Evolutionary conservation across 2,329 filamentous ascomycete genomes (phyloP).

Genomic region (Microcyclospora tardicrescens): DNA sequence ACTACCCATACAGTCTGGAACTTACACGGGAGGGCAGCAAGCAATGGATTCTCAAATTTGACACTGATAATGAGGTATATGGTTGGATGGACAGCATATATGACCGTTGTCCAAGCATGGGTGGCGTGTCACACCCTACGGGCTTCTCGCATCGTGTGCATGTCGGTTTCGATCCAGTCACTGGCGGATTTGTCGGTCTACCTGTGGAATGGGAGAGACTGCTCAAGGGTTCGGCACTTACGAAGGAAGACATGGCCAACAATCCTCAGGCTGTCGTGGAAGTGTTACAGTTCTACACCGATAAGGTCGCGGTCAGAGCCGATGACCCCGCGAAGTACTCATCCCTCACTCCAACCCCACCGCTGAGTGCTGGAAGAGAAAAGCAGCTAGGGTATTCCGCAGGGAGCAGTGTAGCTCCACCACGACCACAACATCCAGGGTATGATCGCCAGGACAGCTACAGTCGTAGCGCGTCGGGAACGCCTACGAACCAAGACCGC

Average conservation of each 20-base stretch:
- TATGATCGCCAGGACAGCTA: constrained; percentile 34
- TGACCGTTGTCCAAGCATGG: constrained; percentile 91
- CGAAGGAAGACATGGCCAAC: constrained; percentile 95
- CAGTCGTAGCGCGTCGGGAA: constrained; percentile 14
- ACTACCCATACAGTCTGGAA: constrained; percentile 84
- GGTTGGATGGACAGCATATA: constrained; percentile 99
- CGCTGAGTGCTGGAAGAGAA: constrained; percentile 33
- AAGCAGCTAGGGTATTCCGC: constrained; percentile 37
- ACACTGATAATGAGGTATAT: constrained; percentile 92
- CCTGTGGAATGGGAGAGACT: constrained; percentile 96
- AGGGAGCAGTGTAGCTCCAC: constrained; percentile 36
- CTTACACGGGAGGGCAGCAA: constrained; percentile 79
- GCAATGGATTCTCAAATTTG: constrained; percentile 82
- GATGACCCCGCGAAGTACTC: constrained; percentile 59
- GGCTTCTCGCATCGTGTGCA: constrained; percentile 97
- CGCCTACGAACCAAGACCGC: constrained; percentile 12
- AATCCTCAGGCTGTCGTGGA: constrained; percentile 65
- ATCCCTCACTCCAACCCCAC: constrained; percentile 54
- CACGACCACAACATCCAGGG: constrained; percentile 31
- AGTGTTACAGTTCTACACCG: constrained; percentile 73
- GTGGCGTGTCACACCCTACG: constrained; percentile 93
- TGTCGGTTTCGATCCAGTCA: constrained; percentile 91
- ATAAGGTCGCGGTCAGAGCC: constrained; percentile 59
- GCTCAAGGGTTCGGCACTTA: constrained; percentile 89
- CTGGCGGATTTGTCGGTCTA: constrained; percentile 85